Conservation (phyloP, 164 flowering plant species). For the Brasenia schreberi region DNA sequence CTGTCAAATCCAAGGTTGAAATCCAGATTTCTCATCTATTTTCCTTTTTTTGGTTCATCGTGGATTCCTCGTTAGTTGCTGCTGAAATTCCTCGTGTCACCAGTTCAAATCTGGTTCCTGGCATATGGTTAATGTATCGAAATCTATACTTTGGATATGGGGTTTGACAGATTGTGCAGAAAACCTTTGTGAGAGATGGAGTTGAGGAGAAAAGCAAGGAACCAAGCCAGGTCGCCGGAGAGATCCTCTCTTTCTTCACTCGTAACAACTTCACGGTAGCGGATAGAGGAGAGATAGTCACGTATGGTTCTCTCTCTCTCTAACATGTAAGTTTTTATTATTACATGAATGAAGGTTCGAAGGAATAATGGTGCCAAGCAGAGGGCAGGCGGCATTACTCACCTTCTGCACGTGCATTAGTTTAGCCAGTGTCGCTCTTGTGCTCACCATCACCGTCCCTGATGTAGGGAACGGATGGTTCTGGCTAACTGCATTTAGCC, state of each 20-base stretch:
- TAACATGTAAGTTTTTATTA: not conserved
- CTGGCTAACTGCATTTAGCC: conserved; percentile 67
- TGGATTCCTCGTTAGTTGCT: not conserved
- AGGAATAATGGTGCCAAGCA: conserved; percentile 82
- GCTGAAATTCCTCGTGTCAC: too few relatives aligned
- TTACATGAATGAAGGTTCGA: conserved; percentile 47
- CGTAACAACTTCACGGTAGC: conserved; percentile 77
- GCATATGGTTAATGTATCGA: not conserved
- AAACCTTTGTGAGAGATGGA: conserved; percentile 51
- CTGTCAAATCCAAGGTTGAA: conserved; percentile 88
- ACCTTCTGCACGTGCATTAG: conserved; percentile 95
- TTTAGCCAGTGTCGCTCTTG: conserved; percentile 86
- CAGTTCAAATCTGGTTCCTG: too few relatives aligned
- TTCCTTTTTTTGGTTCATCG: not conserved
- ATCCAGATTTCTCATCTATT: not conserved
- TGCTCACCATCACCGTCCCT: conserved; percentile 80
- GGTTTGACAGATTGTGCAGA: conserved; percentile 61
- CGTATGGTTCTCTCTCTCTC: conserved; percentile 25
- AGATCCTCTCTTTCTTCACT: conserved; percentile 81
- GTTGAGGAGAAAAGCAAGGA: conserved; percentile 29
- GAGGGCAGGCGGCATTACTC: conserved; percentile 91
- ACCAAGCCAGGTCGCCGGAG: conserved; percentile 74
- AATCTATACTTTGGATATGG: not conserved
- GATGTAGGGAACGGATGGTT: conserved; percentile 83
- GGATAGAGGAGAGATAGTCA: conserved; percentile 81